These are phyloP conservation scores for Claviceps quebecensis DNA, from an alignment of 2,329 filamentous ascomycete genomes.

Conservation along the genomic window DNA sequence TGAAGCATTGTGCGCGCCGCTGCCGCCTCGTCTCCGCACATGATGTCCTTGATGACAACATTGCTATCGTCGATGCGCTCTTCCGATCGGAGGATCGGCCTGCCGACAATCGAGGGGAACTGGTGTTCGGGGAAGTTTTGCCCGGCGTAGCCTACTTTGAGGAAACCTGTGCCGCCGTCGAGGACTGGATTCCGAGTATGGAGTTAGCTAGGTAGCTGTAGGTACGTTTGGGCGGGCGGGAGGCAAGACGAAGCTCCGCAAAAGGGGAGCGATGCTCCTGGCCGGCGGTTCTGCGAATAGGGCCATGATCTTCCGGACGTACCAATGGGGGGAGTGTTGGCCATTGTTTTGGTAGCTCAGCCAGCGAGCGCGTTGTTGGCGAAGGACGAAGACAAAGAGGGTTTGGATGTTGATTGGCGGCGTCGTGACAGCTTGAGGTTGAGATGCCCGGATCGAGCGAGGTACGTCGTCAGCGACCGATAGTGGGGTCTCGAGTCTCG, in stretches of 20 bases:
- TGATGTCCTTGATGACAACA: constrained; percentile 85
- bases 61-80: constrained; percentile 51
- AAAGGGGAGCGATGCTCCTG: neutral
- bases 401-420: constrained; percentile 6
- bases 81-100: constrained; percentile 92
- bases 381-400: neutral
- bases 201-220: constrained; percentile 5
- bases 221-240: neutral
- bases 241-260: neutral
- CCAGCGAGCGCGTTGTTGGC: neutral
- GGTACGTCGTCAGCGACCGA: constrained; percentile 6
- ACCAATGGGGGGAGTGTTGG: constrained; percentile 41
- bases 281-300: neutral
- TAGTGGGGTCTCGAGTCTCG: constrained; percentile 6
- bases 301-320: constrained; percentile 15
- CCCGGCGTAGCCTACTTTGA: constrained; percentile 97
- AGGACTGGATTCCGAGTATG: constrained; percentile 49
- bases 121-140: constrained; percentile 99
- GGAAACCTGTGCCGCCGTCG: constrained; percentile 98
- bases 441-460: neutral
- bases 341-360: constrained; percentile 27
- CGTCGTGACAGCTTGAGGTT: constrained; percentile 1
- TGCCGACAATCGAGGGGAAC: constrained; percentile 94
- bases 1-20: constrained; percentile 94
- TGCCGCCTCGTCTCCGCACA: constrained; percentile 97